These are phyloP conservation scores for Rhynchospora tenuis DNA, from an alignment of 176 grass and related monocot genomes.

Conservation along the genomic window DNA sequence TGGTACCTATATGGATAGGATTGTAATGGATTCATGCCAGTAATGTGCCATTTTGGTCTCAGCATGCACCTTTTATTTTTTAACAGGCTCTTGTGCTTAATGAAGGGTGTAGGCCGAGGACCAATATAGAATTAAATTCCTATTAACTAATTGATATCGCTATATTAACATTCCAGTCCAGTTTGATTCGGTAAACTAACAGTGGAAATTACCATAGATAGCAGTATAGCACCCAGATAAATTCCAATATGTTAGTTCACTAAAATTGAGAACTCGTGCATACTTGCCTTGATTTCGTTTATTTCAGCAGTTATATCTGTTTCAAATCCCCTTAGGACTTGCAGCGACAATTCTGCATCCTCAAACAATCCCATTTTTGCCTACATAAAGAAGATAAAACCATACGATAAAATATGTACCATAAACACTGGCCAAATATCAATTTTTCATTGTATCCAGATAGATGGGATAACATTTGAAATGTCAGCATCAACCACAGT, in stretches of 20 bases:
- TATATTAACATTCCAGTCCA: background rate
- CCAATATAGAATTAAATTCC: background rate
- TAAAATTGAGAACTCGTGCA: background rate
- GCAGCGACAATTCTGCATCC: constrained; percentile 74
- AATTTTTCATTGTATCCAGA: constrained; percentile 7
- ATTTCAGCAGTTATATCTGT: constrained; percentile 75
- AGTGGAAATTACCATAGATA: background rate
- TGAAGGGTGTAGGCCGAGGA: background rate
- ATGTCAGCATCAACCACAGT: background rate
- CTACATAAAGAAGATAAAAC: constrained; percentile 29
- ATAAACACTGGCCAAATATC: background rate
- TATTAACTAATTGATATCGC: background rate
- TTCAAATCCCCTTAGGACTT: constrained; percentile 98
- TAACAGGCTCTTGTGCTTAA: background rate
- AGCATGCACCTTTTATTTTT: background rate
- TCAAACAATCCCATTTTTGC: constrained; percentile 96
- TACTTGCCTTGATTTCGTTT: constrained; percentile 84
- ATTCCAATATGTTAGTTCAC: background rate
- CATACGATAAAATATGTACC: background rate
- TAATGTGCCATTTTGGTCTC: background rate
- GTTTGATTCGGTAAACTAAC: background rate
- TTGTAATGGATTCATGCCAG: background rate
- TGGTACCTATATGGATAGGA: background rate
- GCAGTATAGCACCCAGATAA: background rate
- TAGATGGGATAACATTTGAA: background rate